phyloP scores from a whole-genome alignment of 768 basidiomycete species.

The Mycena rebaudengoi region DNA sequence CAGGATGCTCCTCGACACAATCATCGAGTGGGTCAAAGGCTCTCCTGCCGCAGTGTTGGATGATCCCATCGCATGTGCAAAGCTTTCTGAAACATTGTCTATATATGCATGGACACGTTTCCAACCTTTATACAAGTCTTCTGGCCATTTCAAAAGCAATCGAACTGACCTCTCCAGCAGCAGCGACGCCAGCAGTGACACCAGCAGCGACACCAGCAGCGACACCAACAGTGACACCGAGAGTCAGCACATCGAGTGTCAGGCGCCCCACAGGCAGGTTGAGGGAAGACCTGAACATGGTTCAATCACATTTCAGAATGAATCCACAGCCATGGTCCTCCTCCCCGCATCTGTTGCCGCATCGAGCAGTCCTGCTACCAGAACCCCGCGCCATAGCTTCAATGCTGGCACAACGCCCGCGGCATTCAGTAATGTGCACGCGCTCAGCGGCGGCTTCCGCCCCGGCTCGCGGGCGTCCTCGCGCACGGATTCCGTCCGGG shows the following conservation, averaged over 20 bases:
- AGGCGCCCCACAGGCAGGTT: no score
- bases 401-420: conserved; percentile 18
- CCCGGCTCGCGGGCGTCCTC: conserved; percentile 9
- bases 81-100: neutral
- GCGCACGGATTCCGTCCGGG: neutral
- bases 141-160: no score
- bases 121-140: no score
- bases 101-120: neutral
- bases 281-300: no score
- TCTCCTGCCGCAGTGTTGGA: neutral
- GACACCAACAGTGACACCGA: no score
- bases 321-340: no score
- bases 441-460: neutral
- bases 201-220: no score
- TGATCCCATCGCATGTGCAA: neutral
- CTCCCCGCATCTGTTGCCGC: no score
- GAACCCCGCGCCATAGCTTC: neutral
- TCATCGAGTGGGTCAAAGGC: neutral
- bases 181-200: no score
- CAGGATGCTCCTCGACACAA: neutral
- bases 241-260: no score
- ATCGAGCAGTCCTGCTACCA: neutral
- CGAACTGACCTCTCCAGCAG: no score
- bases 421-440: neutral
- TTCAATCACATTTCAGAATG: no score